These are phyloP conservation scores for Xanthoconium purpureum DNA, from an alignment of 768 basidiomycete genomes.

Conservation along the genomic window DNA sequence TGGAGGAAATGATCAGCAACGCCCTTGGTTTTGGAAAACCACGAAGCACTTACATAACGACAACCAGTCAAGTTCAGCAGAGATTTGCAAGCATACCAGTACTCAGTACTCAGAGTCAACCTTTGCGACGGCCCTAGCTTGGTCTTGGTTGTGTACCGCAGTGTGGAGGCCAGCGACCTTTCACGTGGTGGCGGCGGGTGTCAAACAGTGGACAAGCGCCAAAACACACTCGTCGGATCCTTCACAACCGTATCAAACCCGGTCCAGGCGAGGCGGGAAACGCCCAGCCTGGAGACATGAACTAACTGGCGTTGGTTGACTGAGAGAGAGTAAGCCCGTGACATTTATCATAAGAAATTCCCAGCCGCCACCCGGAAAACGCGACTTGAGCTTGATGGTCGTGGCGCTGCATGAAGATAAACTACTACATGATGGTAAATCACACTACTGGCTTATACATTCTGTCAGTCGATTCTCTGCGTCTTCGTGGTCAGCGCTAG, in stretches of 20 bases:
- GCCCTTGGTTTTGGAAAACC: slow-evolving; percentile 18
- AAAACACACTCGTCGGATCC: slow-evolving; percentile 24
- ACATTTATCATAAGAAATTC: slow-evolving; percentile 31
- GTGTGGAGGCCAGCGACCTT: slow-evolving; percentile 23
- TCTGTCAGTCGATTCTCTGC: slow-evolving; percentile 23
- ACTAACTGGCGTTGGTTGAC: slow-evolving; percentile 22
- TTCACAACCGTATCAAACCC: slow-evolving; percentile 30
- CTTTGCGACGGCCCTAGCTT: slow-evolving; percentile 18
- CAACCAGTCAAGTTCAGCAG: slow-evolving; percentile 24
- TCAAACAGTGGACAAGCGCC: slow-evolving; percentile 25
- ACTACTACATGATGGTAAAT: neutral
- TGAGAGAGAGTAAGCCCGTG: slow-evolving; percentile 17
- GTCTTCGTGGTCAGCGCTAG: slow-evolving; percentile 24
- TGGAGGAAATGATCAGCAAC: slow-evolving; percentile 22
- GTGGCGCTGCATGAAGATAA: neutral
- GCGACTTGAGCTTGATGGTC: neutral
- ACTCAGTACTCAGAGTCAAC: slow-evolving; percentile 31
- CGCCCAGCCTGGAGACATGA: slow-evolving; percentile 18
- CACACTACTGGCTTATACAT: slow-evolving; percentile 30
- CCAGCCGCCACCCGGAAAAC: slow-evolving; percentile 8
- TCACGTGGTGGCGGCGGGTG: slow-evolving; percentile 30
- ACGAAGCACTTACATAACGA: slow-evolving; percentile 37
- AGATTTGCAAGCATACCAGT: slow-evolving; percentile 31
- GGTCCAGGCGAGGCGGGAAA: slow-evolving; percentile 14
- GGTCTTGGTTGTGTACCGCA: slow-evolving; percentile 23